Evolutionary conservation across 805 yeast genomes (phyloP), one percentile per base, ranked within the genome.

Genomic region (Wickerhamomyces canadensis): DNA sequence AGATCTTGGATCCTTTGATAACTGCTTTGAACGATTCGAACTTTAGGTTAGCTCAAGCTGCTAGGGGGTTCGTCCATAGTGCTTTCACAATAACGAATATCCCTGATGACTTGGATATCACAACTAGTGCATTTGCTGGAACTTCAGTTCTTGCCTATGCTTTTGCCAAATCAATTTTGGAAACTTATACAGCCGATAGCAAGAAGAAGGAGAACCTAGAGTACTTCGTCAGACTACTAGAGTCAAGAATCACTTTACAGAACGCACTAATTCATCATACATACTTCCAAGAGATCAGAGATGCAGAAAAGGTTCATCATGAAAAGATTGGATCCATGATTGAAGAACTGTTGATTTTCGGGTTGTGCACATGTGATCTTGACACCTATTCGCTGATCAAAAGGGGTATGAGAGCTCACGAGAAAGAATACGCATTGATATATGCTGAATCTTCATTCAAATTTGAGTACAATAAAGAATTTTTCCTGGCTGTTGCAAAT

Each of bases 311-410:
- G 10, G 27, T 38, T 2, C 53, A 61, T 9, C 67, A 70, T 37
- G 41, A 48, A 0, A 38, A 57, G 11, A 44, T 72, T 1, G 54
- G 66, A 9, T 58, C 66, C 4, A 52, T 66, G 5, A 55, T 74
- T 34, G 84, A 79, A 34, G 68, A 75, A 35, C 71, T 76, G 5
- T 49, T 76, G 22, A 61, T 76, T 22, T 48, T 75, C 17, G 72
- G 76, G 1, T 52, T 80, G 10, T 71, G 78, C 41, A 67, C 78
- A 0, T 72, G 73, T 33, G 71, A 67, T 27, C 51, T 67, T 14
- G 78, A 73, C 16, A 67, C 72, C 9, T 78, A 75, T 49, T 60
- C 66, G 27, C 49, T 69, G 15, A 64, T 79, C 10, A 65, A 70
- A 32, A 55, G 62, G n/a, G 65, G 70, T 13, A 55, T 73, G 38